phyloP scores from a whole-genome alignment of 2,329 filamentous ascomycete species.

The Lachnellula willkommii region DNA sequence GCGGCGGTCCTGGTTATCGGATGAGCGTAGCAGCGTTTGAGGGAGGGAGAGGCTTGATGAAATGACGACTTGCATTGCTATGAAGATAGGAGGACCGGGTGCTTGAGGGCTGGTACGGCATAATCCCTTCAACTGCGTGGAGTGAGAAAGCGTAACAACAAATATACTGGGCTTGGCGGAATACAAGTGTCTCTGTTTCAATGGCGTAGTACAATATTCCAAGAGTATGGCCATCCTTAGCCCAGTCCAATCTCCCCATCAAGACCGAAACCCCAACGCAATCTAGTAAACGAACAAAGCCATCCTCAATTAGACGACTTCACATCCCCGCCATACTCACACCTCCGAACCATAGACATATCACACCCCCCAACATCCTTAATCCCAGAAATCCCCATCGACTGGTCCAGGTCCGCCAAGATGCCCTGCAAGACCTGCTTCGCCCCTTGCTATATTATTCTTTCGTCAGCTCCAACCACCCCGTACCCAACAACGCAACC shows the following conservation, averaged over 20 bases:
- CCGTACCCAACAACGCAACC: not conserved
- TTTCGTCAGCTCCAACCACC: not conserved
- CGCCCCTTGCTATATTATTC: conserved; percentile 39
- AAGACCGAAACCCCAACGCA: too few relatives aligned
- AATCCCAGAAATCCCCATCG: conserved; percentile 50
- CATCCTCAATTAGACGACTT: conserved; percentile 22
- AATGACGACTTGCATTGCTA: not conserved
- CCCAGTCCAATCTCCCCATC: too few relatives aligned
- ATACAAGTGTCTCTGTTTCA: too few relatives aligned
- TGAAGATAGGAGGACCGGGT: not conserved
- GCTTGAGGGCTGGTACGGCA: too few relatives aligned
- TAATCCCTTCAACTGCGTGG: too few relatives aligned
- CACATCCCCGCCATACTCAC: conserved; percentile 23
- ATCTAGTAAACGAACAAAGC: too few relatives aligned
- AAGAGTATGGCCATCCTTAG: too few relatives aligned
- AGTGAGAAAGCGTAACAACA: too few relatives aligned
- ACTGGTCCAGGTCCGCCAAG: conserved; percentile 49
- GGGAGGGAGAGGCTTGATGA: not conserved
- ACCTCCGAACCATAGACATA: conserved; percentile 19
- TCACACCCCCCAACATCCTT: conserved; percentile 23
- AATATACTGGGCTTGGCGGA: too few relatives aligned
- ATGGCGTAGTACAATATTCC: too few relatives aligned
- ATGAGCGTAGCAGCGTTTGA: too few relatives aligned
- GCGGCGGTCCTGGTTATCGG: too few relatives aligned
- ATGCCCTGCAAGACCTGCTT: conserved; percentile 46